These are phyloP conservation scores for Bipolaris zeicola DNA, from an alignment of 2,329 filamentous ascomycete genomes.

Conservation along the genomic window DNA sequence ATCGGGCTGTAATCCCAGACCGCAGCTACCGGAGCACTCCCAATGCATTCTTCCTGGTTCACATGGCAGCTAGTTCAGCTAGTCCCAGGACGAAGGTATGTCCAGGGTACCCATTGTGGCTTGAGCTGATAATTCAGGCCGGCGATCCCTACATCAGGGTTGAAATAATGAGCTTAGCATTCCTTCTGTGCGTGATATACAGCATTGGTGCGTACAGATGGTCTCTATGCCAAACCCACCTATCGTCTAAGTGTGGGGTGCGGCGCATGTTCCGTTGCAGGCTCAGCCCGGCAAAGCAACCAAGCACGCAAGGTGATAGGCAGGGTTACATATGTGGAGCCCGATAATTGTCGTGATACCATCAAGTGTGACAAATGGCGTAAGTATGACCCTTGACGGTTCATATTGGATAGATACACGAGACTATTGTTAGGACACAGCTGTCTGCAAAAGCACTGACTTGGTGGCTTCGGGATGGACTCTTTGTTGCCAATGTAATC, in stretches of 20 bases:
- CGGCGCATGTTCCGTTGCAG: slow-evolving; percentile 4
- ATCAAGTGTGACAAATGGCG: not conserved
- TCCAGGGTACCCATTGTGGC: slow-evolving; percentile 1
- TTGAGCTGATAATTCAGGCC: slow-evolving; percentile 8
- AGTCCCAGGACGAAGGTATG: slow-evolving; percentile 12
- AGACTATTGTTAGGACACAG: not conserved
- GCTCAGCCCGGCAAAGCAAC: slow-evolving; percentile 2
- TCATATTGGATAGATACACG: not conserved
- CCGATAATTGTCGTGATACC: not conserved
- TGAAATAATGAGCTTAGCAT: slow-evolving; percentile 2
- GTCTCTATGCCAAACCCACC: slow-evolving; percentile 1
- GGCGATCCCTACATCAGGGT: slow-evolving; percentile 16
- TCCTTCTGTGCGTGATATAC: not conserved
- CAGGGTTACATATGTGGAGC: not conserved
- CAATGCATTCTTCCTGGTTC: slow-evolving; percentile 3
- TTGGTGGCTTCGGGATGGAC: not conserved
- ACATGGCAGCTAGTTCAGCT: slow-evolving; percentile 14
- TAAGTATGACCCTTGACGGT: not conserved
- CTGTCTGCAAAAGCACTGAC: not conserved
- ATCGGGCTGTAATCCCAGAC: slow-evolving; percentile 6
- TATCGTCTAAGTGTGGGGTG: slow-evolving; percentile 4
- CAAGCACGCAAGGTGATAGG: not conserved
- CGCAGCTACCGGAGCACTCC: slow-evolving; percentile 1
- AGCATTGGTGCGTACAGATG: slow-evolving; percentile 8
- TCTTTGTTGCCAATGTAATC: not conserved